Evolutionary conservation across 768 basidiomycete genomes (phyloP).

Genomic region (Leccinum subtestaceum): DNA sequence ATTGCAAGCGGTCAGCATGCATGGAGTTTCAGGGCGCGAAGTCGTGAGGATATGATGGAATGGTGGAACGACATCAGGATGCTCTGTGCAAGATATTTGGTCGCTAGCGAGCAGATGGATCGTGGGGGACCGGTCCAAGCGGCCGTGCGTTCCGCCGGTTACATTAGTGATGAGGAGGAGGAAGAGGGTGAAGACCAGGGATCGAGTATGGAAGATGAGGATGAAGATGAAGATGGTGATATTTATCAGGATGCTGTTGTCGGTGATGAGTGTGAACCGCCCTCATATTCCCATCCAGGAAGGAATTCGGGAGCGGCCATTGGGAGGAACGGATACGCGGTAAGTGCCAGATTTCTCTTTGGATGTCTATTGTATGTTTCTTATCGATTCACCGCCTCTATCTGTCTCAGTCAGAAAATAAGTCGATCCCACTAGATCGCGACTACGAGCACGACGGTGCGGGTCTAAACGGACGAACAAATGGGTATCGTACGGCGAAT

Average conservation of each 20-base stretch:
- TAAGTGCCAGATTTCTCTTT: constrained; percentile 35
- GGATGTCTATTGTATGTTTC: not conserved
- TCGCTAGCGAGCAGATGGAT: constrained; percentile 92
- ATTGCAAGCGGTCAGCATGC: constrained; percentile 51
- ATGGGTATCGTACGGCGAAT: constrained; percentile 43
- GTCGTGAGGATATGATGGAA: constrained; percentile 98
- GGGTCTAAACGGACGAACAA: constrained; percentile 1
- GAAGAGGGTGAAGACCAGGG: constrained; percentile 57
- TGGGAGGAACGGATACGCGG: constrained; percentile 58
- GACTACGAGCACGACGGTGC: not conserved
- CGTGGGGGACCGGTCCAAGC: constrained; percentile 89
- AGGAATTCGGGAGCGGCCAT: constrained; percentile 41
- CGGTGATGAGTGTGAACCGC: constrained; percentile 49
- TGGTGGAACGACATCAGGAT: constrained; percentile 99
- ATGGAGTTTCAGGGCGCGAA: constrained; percentile 87
- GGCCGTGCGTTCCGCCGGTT: constrained; percentile 87
- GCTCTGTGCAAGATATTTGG: constrained; percentile 90
- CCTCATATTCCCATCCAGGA: constrained; percentile 55
- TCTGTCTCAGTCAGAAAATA: constrained; percentile 46
- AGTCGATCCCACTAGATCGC: constrained; percentile 22
- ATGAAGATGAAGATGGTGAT: constrained; percentile 53
- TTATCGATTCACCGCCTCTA: constrained; percentile 2
- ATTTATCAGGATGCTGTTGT: constrained; percentile 38
- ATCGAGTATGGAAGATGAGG: constrained; percentile 44
- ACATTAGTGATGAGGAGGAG: constrained; percentile 79